Base-by-base conservation (phyloP, 2,329 filamentous ascomycete genomes). In the Alternaria postmessia region DNA sequence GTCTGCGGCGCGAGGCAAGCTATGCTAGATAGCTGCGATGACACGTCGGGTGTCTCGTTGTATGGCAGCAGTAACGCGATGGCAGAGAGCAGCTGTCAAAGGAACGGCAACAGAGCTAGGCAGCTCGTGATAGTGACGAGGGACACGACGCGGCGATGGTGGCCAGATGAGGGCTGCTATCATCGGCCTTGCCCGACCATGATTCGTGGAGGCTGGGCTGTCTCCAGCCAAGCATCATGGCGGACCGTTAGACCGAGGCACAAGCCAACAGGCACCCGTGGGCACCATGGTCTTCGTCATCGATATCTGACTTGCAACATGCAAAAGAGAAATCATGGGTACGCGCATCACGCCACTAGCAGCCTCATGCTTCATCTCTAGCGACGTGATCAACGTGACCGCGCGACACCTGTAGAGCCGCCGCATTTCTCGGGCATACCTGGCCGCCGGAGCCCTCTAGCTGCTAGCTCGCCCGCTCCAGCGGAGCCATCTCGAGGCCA, bases 1-100 rank as follows among this genome's bases (percentile, higher is more conserved):
- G 64, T 64, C 51, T 65, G 67, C 68, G 67, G 69, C 66, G 59
- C 63, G 56, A 57, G 51, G 59, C 55, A 66, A 75, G 71, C 68
- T 70, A 51, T 49, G 52, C 39, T 42, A 24, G 24, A 44, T 14
- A 51, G 60, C 56, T 54, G 16, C 7, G 14, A 48, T 18, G 41
- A 30, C 16, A 39, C 18, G 53, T 41, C 34, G 51, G 28, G 41
- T 26, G 39, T 52, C 64, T 32, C 53, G 41, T n/a, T 51, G 46
- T 28, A 39, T n/a, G 4, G 32, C 20, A n/a, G n/a, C 5, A 16
- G 18, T n/a, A 38, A 18, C 26, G 52, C 11, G 24, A 46, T 22
- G 52, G 43, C 48, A 34, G 7, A 30, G 18, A n/a, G 36, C 36
- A 39, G 43, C 55, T 38, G 44, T 42, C 52, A 61, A 62, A 55